Evolutionary conservation across 345 rosid genomes (phyloP), one percentile per base, ranked within the genome.

Genomic region (Populus davidiana): DNA sequence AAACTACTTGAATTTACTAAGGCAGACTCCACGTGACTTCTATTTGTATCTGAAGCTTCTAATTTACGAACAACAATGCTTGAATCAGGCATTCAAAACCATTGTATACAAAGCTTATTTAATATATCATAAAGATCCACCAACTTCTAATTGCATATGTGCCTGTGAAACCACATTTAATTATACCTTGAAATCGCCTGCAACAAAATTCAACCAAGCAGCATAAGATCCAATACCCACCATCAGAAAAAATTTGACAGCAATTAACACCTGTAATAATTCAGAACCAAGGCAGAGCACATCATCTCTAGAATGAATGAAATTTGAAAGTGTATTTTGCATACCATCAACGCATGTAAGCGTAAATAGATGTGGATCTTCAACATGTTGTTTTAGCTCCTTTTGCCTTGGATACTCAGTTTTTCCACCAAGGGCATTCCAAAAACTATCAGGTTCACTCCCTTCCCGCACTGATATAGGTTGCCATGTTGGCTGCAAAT

Each of bases 361-460:
- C 41, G 82, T 75, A 67, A 90, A 91, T 75, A 92, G 80, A 81
- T 85, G 89, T 17, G 94, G 92, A 85, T 91, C 98, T 84, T 92
- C 97, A 65, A 76, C 64, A 67, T 67, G 78, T 77, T 85, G 84
- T 71, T 77, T 83, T 54, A 78, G 81, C 83, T 78, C 82, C 76
- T 91, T 91, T 81, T 90, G 93, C 75, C 79, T 89, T 41, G 95
- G 87, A 83, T 94, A 88, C 76, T 94, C 98, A 49, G 86, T 66
- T 82, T 87, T 94, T 79, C 91, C 98, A 68, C 95, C 98, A 71
- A 94, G 91, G 63, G 87, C 81, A 82, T 87, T 82, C 98, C 98
- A 94, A 81, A 94, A 94, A 49, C 50, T 78, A 65, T 91, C 95
- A 21, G 94, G 87, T 90, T 94, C 98, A 80, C 84, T 87, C 68